Evolutionary conservation across 2,329 filamentous ascomycete genomes (phyloP).

Genomic region (Scolecobasidium constrictum): DNA sequence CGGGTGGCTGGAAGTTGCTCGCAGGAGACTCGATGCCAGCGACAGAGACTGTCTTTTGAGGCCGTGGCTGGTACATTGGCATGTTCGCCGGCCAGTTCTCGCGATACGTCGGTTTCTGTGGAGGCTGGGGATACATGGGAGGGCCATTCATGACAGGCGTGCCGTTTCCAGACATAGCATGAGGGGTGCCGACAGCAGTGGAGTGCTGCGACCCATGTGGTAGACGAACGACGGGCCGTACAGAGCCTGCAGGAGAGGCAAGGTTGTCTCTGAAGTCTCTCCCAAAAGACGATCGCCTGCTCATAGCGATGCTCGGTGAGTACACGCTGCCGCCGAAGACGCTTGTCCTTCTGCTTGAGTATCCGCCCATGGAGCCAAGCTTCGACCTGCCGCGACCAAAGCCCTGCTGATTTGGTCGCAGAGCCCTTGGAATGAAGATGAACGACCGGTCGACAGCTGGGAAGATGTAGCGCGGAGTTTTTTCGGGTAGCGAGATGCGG

Average conservation of each 20-base stretch:
- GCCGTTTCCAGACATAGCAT: conserved; percentile 20
- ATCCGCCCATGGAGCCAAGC: conserved; percentile 53
- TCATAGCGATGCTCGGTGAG: conserved; percentile 77
- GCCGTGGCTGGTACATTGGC: conserved; percentile 87
- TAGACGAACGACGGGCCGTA: conserved; percentile 71
- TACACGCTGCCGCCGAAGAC: conserved; percentile 73
- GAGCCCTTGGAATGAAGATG: conserved; percentile 90
- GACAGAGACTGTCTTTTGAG: conserved; percentile 88
- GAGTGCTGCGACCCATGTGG: conserved; percentile 47
- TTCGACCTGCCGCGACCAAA: conserved; percentile 60
- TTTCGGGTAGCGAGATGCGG: conserved; percentile 75
- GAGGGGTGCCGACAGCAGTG: conserved; percentile 18
- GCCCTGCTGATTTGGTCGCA: conserved; percentile 84
- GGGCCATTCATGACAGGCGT: conserved; percentile 41
- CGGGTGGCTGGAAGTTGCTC: conserved; percentile 42
- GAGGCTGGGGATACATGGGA: conserved; percentile 40
- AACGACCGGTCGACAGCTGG: conserved; percentile 85
- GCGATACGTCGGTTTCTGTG: conserved; percentile 44
- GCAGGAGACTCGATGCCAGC: conserved; percentile 83
- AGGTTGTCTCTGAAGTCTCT: conserved; percentile 25
- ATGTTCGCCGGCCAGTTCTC: conserved; percentile 50
- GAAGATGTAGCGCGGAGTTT: conserved; percentile 78
- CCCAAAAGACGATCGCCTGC: conserved; percentile 70
- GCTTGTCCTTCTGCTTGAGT: conserved; percentile 70
- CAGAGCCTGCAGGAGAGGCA: conserved; percentile 64